Base-by-base conservation (phyloP, 1,284 basidiomycete genomes). In the Phenoliferia sp. region DNA sequence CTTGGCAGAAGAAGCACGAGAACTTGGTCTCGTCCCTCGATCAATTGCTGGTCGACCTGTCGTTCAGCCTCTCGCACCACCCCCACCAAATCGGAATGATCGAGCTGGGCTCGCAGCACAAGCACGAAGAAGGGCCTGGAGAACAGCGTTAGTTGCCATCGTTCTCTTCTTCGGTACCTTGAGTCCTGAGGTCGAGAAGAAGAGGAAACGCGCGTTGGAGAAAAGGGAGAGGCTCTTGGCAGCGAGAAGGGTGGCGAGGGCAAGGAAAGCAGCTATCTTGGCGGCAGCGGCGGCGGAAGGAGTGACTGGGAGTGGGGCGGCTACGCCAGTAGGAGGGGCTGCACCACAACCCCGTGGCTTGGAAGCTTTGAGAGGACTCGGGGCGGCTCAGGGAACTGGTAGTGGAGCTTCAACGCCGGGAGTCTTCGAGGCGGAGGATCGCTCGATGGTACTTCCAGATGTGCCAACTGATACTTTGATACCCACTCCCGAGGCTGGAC, bases 141-240 rank as follows among this genome's bases (percentile, higher is more conserved):
- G 65, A 33, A 64, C 48, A n/a, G 59, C 66, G 10, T 1, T 36
- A 10, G 35, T 65, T 3, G 69, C 66, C 28, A 3, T 69, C 22
- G 70, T 77, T 9, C 65, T 77, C 26, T 77, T 77, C 63, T 32
- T 77, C 9, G 76, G 72, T 28, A 77, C 76, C 3, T 64, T 77
- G 15, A 65, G 71, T 31, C 77, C 77, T 0, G 77, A 77, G 55
- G 71, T 77, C 17, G 77, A 77, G 62, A 64, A 74, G 34, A 73
- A 76, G 61, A 33, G 77, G 32, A 73, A 70, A 54, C 71, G 71
- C 57, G 76, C 76, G 22, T 59, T 77, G 33, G 73, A 76, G 62
- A 76, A 76, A 68, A 52, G 77, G 33, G 72, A 74, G 9, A 65
- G 74, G 62, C 60, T 75, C 29, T 62, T 77, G n/a, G 67, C 65